These are phyloP conservation scores for Plasmopara halstedii DNA, from an alignment of 352 stramenopile genomes.

Conservation along the genomic window DNA sequence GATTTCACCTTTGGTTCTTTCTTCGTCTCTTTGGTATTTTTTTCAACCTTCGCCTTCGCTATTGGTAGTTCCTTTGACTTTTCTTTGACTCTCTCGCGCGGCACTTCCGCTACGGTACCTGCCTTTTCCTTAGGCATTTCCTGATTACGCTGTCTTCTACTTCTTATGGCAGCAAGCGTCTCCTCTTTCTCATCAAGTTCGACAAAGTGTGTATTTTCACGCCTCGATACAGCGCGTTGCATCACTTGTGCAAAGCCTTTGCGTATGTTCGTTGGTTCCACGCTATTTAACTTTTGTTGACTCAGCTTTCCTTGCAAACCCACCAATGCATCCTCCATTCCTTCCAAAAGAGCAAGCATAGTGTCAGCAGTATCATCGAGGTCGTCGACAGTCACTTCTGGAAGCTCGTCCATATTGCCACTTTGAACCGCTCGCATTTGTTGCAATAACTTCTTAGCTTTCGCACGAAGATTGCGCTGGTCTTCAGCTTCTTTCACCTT, in stretches of 20 bases:
- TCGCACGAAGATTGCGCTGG: constrained; percentile 12
- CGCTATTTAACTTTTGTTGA: constrained; percentile 35
- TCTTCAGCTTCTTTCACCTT: constrained; percentile 20
- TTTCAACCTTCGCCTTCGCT: constrained; percentile 9
- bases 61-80: constrained; percentile 2
- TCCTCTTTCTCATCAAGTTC: constrained; percentile 23
- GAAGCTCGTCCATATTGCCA: constrained; percentile 18
- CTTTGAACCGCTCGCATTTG: constrained; percentile 28
- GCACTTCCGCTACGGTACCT: not conserved
- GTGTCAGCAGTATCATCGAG: constrained; percentile 26
- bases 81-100: constrained; percentile 2
- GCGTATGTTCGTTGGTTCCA: constrained; percentile 8
- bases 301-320: constrained; percentile 44
- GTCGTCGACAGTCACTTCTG: constrained; percentile 12
- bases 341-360: constrained; percentile 28
- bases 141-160: constrained; percentile 21
- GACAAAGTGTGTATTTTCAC: constrained; percentile 13
- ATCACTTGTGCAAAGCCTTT: constrained; percentile 22
- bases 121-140: constrained; percentile 7
- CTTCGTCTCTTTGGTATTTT: too few relatives aligned
- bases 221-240: constrained; percentile 18
- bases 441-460: constrained; percentile 25
- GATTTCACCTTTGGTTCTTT: too few relatives aligned
- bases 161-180: constrained; percentile 19
- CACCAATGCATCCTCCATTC: constrained; percentile 48